These are phyloP conservation scores for Retiboletus flavoniger DNA, from an alignment of 1,284 basidiomycete genomes.

Conservation along the genomic window DNA sequence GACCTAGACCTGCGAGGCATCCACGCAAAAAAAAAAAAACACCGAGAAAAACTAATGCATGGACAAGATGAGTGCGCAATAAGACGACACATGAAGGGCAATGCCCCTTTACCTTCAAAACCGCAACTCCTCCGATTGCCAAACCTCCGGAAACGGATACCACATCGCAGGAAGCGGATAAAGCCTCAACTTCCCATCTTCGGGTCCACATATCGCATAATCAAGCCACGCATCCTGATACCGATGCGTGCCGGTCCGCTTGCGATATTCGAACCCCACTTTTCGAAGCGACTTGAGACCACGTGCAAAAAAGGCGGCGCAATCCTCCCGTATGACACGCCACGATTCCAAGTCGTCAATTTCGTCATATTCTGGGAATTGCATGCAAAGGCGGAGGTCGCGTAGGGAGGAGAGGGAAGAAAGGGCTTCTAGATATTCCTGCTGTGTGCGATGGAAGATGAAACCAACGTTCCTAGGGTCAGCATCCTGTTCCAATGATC, in stretches of 20 bases:
- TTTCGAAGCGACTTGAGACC: constrained; percentile 33
- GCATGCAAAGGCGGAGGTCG: constrained; percentile 33
- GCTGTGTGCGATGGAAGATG: constrained; percentile 29
- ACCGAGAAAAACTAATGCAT: constrained; percentile 2
- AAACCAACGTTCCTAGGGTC: constrained; percentile 33
- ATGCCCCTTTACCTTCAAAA: constrained; percentile 19
- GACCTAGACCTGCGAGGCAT: constrained; percentile 21
- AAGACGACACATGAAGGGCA: not conserved
- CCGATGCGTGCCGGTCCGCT: constrained; percentile 33
- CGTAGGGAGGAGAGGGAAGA: constrained; percentile 27
- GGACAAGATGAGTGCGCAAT: not conserved
- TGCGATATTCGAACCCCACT: constrained; percentile 36
- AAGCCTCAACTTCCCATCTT: constrained; percentile 21
- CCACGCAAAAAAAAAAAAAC: constrained; percentile 7
- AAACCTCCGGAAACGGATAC: constrained; percentile 36
- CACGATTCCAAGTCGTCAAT: constrained; percentile 36
- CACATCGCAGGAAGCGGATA: constrained; percentile 29
- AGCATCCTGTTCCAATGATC: constrained; percentile 30
- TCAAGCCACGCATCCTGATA: constrained; percentile 38
- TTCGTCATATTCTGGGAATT: constrained; percentile 35
- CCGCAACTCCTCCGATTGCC: constrained; percentile 25
- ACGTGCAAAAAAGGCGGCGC: constrained; percentile 30
- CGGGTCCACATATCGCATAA: constrained; percentile 28
- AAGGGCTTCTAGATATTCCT: constrained; percentile 36
- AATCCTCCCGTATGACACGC: constrained; percentile 30